Conservation (phyloP, 352 stramenopile species). For the Globisporangium polare region DNA sequence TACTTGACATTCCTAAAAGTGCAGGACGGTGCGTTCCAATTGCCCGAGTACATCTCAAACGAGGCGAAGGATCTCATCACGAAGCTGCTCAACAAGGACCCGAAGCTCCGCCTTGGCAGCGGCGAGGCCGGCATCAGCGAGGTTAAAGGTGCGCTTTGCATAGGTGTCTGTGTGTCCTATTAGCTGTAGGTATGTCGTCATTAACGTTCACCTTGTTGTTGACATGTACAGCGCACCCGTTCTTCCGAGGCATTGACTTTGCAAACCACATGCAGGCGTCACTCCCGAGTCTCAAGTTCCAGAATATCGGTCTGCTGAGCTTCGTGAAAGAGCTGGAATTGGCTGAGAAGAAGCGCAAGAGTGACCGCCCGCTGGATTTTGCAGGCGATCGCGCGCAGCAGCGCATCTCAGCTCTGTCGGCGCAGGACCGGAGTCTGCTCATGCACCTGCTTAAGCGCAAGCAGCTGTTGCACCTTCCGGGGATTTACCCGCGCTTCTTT, state of each 20-base stretch:
- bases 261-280: conserved; percentile 40
- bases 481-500: conserved; percentile 77
- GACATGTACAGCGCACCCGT: conserved; percentile 48
- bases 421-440: conserved; percentile 34
- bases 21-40: conserved; percentile 48
- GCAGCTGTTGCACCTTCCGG: conserved; percentile 60
- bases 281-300: conserved; percentile 36
- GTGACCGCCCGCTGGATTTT: conserved; percentile 27
- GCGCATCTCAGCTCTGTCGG: conserved; percentile 31
- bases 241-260: conserved; percentile 73
- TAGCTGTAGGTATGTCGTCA: background rate
- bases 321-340: conserved; percentile 38
- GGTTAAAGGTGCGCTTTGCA: conserved; percentile 51
- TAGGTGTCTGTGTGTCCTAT: background rate
- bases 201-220: background rate
- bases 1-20: conserved; percentile 82
- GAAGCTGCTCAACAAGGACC: conserved; percentile 46
- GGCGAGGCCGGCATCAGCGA: conserved; percentile 30
- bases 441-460: conserved; percentile 83
- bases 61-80: conserved; percentile 60
- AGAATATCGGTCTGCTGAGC: conserved; percentile 37
- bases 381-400: conserved; percentile 30
- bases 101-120: conserved; percentile 26
- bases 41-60: conserved; percentile 63
- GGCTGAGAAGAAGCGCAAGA: conserved; percentile 26